Percentiles rank a stretch among this genome's conserved stretches.
These are phyloP conservation scores for Hemisphaericaspora nanyangensis DNA, from an alignment of 805 yeast genomes.

Conservation along the genomic window DNA sequence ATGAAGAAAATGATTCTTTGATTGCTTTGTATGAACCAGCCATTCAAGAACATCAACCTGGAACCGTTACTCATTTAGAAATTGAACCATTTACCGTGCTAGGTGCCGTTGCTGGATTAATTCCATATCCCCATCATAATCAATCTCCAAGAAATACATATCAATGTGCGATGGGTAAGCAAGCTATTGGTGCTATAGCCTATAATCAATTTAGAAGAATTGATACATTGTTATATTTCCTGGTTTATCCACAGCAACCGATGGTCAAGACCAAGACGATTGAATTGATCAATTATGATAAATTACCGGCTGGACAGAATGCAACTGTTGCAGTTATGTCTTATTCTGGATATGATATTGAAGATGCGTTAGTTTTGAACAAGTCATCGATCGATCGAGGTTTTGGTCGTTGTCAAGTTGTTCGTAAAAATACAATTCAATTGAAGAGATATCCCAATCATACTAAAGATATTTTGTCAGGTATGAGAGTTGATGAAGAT, in stretches of 20 bases:
- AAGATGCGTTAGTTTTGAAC: conserved; percentile 94
- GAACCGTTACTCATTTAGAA: conserved; percentile 79
- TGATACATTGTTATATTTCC: conserved; percentile 85
- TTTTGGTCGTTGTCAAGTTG: conserved; percentile 94
- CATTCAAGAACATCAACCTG: conserved; percentile 41
- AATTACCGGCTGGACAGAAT: conserved; percentile 97
- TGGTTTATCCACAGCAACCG: conserved; percentile 99
- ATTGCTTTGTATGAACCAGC: conserved; percentile 82
- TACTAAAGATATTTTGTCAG: conserved; percentile 85
- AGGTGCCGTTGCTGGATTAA: conserved; percentile 90
- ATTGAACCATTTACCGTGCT: conserved; percentile 91
- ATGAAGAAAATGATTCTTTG: conserved; percentile 92
- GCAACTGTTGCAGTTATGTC: conserved; percentile 99
- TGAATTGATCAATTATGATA: conserved; percentile 91
- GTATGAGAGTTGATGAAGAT: conserved; percentile 82
- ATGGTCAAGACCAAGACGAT: conserved; percentile 98
- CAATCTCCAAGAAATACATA: conserved; percentile 91
- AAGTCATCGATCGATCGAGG: conserved; percentile 94
- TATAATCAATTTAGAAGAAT: conserved; percentile 95
- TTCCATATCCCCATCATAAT: conserved; percentile 90
- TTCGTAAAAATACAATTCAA: conserved; percentile 85
- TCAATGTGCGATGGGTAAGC: conserved; percentile 97
- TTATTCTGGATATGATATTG: conserved; percentile 98
- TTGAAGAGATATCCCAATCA: conserved; percentile 92
- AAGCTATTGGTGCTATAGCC: conserved; percentile 99